Evolutionary conservation across 176 grass and related monocot species (phyloP).

Genomic region (Miscanthus lutarioriparius): DNA sequence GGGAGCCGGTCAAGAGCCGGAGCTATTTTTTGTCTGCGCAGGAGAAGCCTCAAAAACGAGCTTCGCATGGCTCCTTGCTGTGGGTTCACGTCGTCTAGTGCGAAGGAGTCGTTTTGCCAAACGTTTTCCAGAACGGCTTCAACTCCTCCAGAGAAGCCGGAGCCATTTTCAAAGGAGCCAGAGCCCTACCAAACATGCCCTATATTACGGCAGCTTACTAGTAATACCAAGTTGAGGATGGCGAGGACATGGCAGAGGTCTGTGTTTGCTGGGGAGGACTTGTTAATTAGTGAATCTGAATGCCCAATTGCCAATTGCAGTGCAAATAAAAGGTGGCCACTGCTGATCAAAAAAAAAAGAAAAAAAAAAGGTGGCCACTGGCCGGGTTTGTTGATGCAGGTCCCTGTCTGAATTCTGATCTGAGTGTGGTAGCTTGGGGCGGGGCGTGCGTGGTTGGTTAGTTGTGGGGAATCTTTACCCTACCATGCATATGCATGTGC

Average conservation of each 20-base stretch:
- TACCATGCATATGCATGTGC: neutral
- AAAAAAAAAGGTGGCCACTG: neutral
- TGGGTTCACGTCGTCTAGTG: too few species aligned
- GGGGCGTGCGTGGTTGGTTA: neutral
- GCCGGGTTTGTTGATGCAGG: neutral
- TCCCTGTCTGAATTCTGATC: neutral
- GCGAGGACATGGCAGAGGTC: neutral
- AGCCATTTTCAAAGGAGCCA: too few species aligned
- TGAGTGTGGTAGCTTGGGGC: neutral
- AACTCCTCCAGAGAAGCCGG: too few species aligned
- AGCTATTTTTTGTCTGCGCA: too few species aligned
- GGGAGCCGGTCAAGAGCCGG: too few species aligned
- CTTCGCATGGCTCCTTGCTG: too few species aligned
- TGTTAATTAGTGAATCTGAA: neutral
- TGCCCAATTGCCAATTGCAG: neutral
- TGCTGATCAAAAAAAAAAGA: too few species aligned
- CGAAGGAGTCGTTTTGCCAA: too few species aligned
- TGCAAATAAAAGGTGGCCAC: too few species aligned
- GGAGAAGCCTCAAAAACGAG: too few species aligned
- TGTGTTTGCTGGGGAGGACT: neutral
- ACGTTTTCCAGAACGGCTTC: too few species aligned
- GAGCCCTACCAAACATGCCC: too few species aligned
- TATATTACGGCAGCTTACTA: neutral
- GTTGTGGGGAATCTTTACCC: constrained; percentile 11
- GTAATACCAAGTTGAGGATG: neutral